Evolutionary conservation across 441 rosid genomes (phyloP), one percentile per base, ranked within the genome.

Genomic region (Metrosideros polymorpha): DNA sequence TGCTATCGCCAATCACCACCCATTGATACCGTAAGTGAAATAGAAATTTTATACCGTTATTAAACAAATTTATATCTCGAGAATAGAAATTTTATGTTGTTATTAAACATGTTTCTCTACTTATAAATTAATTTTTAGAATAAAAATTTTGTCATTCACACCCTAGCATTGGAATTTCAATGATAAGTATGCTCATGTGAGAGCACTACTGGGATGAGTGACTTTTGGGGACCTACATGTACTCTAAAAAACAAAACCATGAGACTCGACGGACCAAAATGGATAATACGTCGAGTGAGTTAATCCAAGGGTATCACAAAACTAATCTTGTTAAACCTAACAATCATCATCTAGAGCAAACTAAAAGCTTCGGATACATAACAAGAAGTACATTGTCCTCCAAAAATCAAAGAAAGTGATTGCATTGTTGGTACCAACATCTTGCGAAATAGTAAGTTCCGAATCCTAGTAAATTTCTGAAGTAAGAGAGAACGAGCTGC

Each of bases 221-320:
- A 35, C 1, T 19, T 12, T 1, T 56, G 6, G 7, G 27, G 3
- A 10, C 15, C 1, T 22, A 66, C 12, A 18, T 66, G 6, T 35
- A 35, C 4, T 6, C 2, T 8, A 35, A 66, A 66, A 15, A 14
- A 66, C 6, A 66, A 66, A 35, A 66, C 0, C 25, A 0, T 66
- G 6, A 35, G 79, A 5, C 3, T 35, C 4, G n/a, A 66, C 0
- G 0, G 1, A 8, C 25, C 45, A 35, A 35, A 56, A 1, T 12
- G 14, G 14, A 8, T 7, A 10, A 56, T 6, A 27, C 6, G 13
- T 27, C 0, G 12, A 24, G 14, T 27, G 61, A 56, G n/a, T 22
- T 24, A 54, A 54, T 54, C 10, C 13, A 8, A 1, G 4, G 5
- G 27, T 54, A 5, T 22, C 27, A 22, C 27, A 54, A 54, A 53